These are phyloP conservation scores for Kodamaea anthophila DNA, from an alignment of 1,139 yeast species.

Conservation along the genomic window DNA sequence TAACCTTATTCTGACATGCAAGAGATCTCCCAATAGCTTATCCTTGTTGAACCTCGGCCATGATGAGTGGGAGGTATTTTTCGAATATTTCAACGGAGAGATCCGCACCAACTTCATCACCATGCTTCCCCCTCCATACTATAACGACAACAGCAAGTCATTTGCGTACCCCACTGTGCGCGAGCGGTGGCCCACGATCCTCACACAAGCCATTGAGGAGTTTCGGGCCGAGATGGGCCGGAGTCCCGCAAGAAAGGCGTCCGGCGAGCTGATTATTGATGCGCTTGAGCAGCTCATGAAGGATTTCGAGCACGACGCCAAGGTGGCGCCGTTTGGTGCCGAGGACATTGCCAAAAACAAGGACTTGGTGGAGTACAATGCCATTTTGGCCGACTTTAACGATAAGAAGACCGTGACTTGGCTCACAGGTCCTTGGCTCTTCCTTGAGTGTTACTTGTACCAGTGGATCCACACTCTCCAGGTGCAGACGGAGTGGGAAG, in stretches of 20 bases:
- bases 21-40: too few relatives aligned
- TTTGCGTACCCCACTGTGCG: constrained; percentile 79
- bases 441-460: constrained; percentile 79
- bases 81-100: too few relatives aligned
- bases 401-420: constrained; percentile 44
- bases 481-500: constrained; percentile 43
- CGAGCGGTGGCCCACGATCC: constrained; percentile 82
- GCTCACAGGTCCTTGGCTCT: constrained; percentile 91
- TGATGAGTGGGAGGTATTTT: too few relatives aligned
- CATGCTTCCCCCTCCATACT: constrained; percentile 31
- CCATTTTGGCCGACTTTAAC: constrained; percentile 27
- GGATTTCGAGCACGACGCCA: constrained; percentile 34
- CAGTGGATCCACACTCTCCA: constrained; percentile 52
- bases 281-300: constrained; percentile 36
- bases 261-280: constrained; percentile 27
- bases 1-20: too few relatives aligned
- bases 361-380: constrained; percentile 48
- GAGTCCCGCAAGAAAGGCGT: constrained; percentile 14
- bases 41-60: too few relatives aligned
- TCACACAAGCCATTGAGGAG: constrained; percentile 64
- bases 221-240: constrained; percentile 20
- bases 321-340: constrained; percentile 37
- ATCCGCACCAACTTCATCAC: too few relatives aligned
- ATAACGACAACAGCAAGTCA: constrained; percentile 64
- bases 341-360: constrained; percentile 34